Evolutionary conservation across 2,329 filamentous ascomycete genomes (phyloP).

Genomic region (Tolypocladium pustulatum): DNA sequence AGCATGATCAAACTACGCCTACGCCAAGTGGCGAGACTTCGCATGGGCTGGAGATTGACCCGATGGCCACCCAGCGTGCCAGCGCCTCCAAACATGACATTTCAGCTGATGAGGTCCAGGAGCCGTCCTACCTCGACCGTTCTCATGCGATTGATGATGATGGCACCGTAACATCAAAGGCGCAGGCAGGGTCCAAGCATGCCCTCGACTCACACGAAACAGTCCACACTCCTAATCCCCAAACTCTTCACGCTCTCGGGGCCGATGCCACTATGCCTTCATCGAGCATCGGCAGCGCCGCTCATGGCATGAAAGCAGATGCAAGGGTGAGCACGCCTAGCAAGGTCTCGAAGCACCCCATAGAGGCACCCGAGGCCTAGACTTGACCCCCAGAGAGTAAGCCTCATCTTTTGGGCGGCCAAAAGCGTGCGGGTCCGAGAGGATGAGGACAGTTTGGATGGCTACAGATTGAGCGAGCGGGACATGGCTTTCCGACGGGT

Average conservation of each 20-base stretch:
- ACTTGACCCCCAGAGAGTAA: background rate
- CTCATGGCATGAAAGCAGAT: conserved; percentile 2
- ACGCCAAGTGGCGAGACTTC: background rate
- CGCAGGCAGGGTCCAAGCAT: background rate
- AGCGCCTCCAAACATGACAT: conserved; percentile 1
- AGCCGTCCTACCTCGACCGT: background rate
- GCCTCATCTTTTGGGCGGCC: background rate
- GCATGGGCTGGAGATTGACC: conserved; percentile 5
- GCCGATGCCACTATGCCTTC: conserved; percentile 1
- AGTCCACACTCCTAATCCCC: background rate
- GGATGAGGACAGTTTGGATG: background rate
- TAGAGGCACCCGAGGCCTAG: background rate
- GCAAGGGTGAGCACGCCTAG: background rate
- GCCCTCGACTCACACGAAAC: conserved; percentile 2
- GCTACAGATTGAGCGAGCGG: background rate
- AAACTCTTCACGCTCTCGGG: conserved; percentile 1
- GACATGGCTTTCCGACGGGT: background rate
- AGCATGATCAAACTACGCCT: conserved; percentile 2
- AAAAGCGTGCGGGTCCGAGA: background rate
- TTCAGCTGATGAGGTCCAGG: background rate
- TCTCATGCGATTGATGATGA: conserved; percentile 4
- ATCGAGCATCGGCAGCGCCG: background rate
- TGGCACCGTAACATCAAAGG: background rate
- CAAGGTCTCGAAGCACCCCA: background rate
- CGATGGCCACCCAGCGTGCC: background rate